Evolutionary conservation across 192 early-diverging fungal species (phyloP), one percentile per base, ranked within the genome.

Genomic region (Linnemannia exigua): DNA sequence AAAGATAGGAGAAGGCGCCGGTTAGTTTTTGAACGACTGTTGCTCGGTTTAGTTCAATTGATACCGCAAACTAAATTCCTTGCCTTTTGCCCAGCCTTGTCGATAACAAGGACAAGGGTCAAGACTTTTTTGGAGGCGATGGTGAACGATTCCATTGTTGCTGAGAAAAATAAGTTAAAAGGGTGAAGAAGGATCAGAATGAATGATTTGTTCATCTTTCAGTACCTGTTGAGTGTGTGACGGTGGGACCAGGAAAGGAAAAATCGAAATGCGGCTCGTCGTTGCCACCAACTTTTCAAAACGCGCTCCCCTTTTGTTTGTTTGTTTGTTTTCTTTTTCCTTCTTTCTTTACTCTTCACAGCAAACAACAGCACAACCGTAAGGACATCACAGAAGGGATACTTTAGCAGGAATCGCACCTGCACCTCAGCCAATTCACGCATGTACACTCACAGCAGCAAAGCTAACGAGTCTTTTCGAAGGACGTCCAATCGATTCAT

Each of bases 81-180:
- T 70, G 84, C 81, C 46, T 79, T 73, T 48, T 89, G 70, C 8
- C 76, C 20, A 2, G 72, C 37, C 52, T 90, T 82, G 75, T 84
- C 79, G 14, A 88, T 81, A 73, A 91, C 77, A 3, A 88, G 67
- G 50, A 91, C 88, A 74, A 91, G 79, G 5, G 90, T 91, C 69
- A 90, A 38, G 38, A 91, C 76, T 75, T 90, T 91, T 51, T 91
- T 91, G 35, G 87, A 83, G n/a, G 81, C 75, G 52, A 88, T 75
- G 74, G 20, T 48, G 61, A 80, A 86, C 2, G 78, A 70, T 41
- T 80, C 79, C 84, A 86, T 80, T 52, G 63, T 19, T 7, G 58
- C 19, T n/a, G 19, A 20, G 36, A 36, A 68, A 6, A 36, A 25
- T n/a, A n/a, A n/a, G n/a, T n/a, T n/a, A 19, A 46, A 28, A 6